These are phyloP conservation scores for Aspergillus pseudoglaucus DNA, from an alignment of 2,329 filamentous ascomycete species.

Conservation along the genomic window DNA sequence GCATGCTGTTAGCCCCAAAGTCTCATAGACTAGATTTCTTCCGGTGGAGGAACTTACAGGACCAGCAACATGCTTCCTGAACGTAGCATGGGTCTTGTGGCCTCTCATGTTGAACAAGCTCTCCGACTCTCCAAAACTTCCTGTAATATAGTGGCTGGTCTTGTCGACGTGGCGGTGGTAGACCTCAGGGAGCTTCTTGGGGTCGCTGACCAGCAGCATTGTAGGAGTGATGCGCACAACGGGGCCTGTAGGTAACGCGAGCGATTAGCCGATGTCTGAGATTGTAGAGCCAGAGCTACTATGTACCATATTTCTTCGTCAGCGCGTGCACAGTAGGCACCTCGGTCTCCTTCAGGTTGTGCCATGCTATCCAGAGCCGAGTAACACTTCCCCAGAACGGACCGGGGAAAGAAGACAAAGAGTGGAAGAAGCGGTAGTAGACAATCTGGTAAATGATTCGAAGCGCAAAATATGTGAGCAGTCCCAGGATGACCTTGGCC, in stretches of 20 bases:
- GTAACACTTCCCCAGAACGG: slow-evolving; percentile 51
- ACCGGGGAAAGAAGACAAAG: slow-evolving; percentile 48
- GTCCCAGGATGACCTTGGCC: slow-evolving; percentile 16
- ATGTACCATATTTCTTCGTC: slow-evolving; percentile 44
- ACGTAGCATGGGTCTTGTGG: slow-evolving; percentile 44
- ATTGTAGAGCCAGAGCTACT: not conserved
- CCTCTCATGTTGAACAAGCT: slow-evolving; percentile 54
- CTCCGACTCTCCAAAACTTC: slow-evolving; percentile 51
- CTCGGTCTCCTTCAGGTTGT: slow-evolving; percentile 46
- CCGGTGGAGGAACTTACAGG: slow-evolving; percentile 26
- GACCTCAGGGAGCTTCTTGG: slow-evolving; percentile 50
- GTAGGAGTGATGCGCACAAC: slow-evolving; percentile 50
- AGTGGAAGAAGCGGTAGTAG: slow-evolving; percentile 46
- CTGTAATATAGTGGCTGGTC: slow-evolving; percentile 53
- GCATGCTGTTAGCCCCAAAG: slow-evolving; percentile 3
- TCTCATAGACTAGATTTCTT: not conserved
- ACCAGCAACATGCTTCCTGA: slow-evolving; percentile 49
- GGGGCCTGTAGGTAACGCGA: slow-evolving; percentile 32
- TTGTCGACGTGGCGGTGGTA: slow-evolving; percentile 53
- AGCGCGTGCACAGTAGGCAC: slow-evolving; percentile 36
- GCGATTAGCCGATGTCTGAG: no score
- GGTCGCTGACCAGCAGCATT: slow-evolving; percentile 48
- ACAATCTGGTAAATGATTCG: slow-evolving; percentile 31
- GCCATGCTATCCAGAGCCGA: slow-evolving; percentile 49
- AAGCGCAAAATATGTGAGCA: slow-evolving; percentile 17